Base-by-base conservation (phyloP, 129 eudicot genomes). In the Flaveria ramosissima region DNA sequence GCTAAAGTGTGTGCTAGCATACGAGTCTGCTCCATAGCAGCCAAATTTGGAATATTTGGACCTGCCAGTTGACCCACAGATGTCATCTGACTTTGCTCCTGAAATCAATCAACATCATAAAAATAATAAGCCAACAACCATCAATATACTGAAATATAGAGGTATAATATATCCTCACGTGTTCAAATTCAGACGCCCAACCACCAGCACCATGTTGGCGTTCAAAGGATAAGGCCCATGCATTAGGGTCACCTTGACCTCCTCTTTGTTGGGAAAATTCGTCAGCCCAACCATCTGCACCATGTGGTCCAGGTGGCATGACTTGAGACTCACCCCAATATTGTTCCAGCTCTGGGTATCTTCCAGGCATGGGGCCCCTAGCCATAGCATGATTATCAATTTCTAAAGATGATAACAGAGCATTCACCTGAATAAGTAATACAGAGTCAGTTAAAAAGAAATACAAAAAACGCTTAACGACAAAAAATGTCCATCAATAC, bases 151-250 rank as follows among this genome's bases (percentile, higher is more conserved):
- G 8, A 73, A 39, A 2, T 59, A 57, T 9, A 67, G 59, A 20
- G 20, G 23, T 14, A 84, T 15, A 7, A 19, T 7, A 36, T 42
- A 26, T 75, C 26, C 92, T 86, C 85, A 94, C 98, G 75, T 86
- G 93, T 72, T 94, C 88, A 88, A 94, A 94, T 84, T 94, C 98
- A 73, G 98, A 91, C 67, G 97, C 98, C 98, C 98, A 94, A 20
- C 96, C 93, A 61, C 84, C 89, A 74, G 93, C 84, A 39, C 98
- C 98, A 89, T 94, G 93, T 61, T 91, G 92, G 62, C 85, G 87
- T 80, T 94, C 97, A 75, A 94, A 94, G 48, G 97, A 89, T 68
- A 87, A 87, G 13, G 82, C 97, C 98, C 98, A 94, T 23, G 82
- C 74, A 86, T 89, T 86, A 80, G 97, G 97, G 74, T 85, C 87